Evolutionary conservation across 2,329 filamentous ascomycete species (phyloP), one percentile per base, ranked within the genome.

Genomic region (Triangularia verruculosa): DNA sequence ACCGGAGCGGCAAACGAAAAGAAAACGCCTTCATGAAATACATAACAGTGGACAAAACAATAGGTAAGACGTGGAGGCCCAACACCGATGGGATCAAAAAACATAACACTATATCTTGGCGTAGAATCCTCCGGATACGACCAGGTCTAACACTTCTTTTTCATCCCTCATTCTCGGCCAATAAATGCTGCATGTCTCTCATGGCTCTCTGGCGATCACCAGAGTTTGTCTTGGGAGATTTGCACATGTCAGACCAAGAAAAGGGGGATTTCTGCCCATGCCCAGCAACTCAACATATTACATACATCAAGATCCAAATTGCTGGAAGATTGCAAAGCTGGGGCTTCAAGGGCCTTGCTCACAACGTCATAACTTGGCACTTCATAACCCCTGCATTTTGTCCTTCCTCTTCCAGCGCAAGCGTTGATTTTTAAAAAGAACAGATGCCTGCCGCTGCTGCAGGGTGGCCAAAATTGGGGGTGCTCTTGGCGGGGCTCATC

Each of bases 131-230:
- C 39, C 39, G 39, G 20, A 47, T 47, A 47, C 39, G 39, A 22
- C 39, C n/a, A 39, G 39, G 39, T 47, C 39, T 47, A 47, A 43
- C 39, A 7, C 39, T 47, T 47, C 39, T 47, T 47, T 47, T 47
- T 20, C 39, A 47, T 47, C 39, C 39, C n/a, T n/a, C 39, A 20
- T 51, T 27, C 39, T 52, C 57, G 57, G 57, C 57, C 57, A 59
- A 59, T 59, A 47, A 52, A 43, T n/a, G 5, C 34, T 51, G 39
- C 57, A 59, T 59, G 57, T 59, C 39, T 59, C 57, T 59, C 32
- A 20, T 47, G n/a, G 39, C 39, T n/a, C 39, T 47, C 39, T 47
- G n/a, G 39, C 39, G 39, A 47, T 47, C 39, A 47, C n/a, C n/a
- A 20, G n/a, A 47, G 39, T 47, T 47, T 20, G n/a, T 20, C 34